Evolutionary conservation across 1,284 basidiomycete species (phyloP), one percentile per base, ranked within the genome.

Genomic region (Singerocomus inundabilis): DNA sequence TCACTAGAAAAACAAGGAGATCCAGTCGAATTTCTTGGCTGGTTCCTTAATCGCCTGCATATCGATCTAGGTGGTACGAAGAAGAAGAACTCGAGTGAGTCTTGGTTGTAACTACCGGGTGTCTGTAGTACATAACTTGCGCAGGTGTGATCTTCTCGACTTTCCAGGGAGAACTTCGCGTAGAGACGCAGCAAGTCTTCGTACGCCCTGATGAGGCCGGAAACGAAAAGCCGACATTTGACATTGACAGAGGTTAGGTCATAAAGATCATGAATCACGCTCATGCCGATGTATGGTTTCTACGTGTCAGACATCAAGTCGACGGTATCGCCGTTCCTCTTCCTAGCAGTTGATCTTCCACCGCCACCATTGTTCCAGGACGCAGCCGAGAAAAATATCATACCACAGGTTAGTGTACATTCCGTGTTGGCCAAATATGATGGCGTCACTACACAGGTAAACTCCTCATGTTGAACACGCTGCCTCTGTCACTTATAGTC

Each of bases 341-440:
- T 98, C 69, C 80, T 99, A 33, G 91, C 95, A 0, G 83, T 99
- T 40, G 97, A 99, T 71, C 80, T 99, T 13, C 97, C 97, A 1
- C 89, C 96, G 0, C 93, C 94, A 16, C 97, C 97, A 2, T 75
- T 99, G 36, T 98, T 99, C 72, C 96, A 98, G 72, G 95, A 98
- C 66, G 73, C 86, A 15, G 82, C 95, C 41, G 92, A 96, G 72
- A 97, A 98, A 72, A 98, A 98, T 67, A 98, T 98, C 68, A 97
- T 99, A 53, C 97, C 97, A 16, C 97, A 99, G 78, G 92, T 98
- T 39, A 88, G 88, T 41, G 85, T 99, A 52, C 84, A 93, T 42
- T 84, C 88, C 13, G 85, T 99, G 10, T 79, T 99, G n/a, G 82
- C 90, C 38, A 99, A 99, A 72, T 99, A 96, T 71, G 93, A 99